Base-by-base conservation (phyloP, 2,329 filamentous ascomycete species). In the Fusarium subtropicale region DNA sequence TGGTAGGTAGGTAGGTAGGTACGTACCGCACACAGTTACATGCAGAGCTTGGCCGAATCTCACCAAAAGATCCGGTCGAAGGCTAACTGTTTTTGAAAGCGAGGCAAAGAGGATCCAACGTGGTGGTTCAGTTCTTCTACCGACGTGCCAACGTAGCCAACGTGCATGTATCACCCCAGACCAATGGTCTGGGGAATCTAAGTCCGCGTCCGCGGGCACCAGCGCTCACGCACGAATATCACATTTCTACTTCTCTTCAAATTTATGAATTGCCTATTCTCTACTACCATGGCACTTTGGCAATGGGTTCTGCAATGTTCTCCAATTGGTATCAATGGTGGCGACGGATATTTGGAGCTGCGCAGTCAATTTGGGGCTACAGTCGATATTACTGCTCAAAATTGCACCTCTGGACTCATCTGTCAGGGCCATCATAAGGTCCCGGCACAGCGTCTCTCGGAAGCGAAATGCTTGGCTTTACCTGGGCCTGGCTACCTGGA, bases 381-480 rank as follows among this genome's bases (percentile, higher is more conserved):
- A 61, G 51, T 48, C 50, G 48, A 41, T 28, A 41, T 52, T 52
- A 52, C 47, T 36, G 11, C 18, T 60, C 61, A 47, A 70, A 66
- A 69, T 64, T 59, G 54, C 56, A 56, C 56, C 64, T 60, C 63
- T 68, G 44, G 57, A 63, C 54, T 64, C 61, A 52, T 56, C 44
- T 58, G 46, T 56, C 20, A 34, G 61, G 63, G 64, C 66, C 73
- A 69, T 63, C 61, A 52, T 64, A 60, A 74, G 70, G 73, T 75
- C 73, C 73, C 68, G 57, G 70, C 68, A 69, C 64, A 59, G 46
- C 50, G 66, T 73, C 57, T 59, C 42, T 61, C 60, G 63, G 73
- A 75, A 68, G 73, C 73, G 72, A 75, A 56, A 53, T 61, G 55
- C 72, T 74, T 73, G 71, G 65, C 69, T 68, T 56, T 48, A 36